Base-by-base conservation (phyloP, 1,284 basidiomycete species). In the Heterobasidion parviporum region DNA sequence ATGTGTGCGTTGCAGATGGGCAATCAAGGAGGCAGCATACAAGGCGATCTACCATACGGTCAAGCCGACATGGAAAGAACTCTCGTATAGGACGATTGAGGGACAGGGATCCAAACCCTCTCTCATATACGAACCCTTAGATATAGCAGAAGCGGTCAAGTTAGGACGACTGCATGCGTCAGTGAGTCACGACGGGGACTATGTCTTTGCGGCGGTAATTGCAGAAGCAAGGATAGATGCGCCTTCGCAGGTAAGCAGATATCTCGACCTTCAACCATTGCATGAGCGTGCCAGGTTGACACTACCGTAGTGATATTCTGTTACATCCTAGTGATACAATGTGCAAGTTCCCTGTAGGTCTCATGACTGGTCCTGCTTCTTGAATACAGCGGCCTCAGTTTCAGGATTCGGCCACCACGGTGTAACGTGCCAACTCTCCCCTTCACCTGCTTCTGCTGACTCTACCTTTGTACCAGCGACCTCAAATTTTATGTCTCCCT, bases 21-120 rank as follows among this genome's bases (percentile, higher is more conserved):
- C 85, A 49, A 76, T 89, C 38, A 97, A 97, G 66, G 94, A 96
- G 72, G 91, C 94, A 0, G 84, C 88, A 0, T 95, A 94, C 74
- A 96, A 97, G 68, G 91, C 94, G 0, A 65, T 94, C 55, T 92
- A 84, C 63, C 85, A 89, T 1, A 58, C 63, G 26, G 64, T 78
- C 45, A 72, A 68, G 18, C 80, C 87, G n/a, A 81, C 79, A 2
- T 94, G 92, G 92, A 88, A 90, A 65, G 82, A 92, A 36, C 70
- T 94, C 54, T 80, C 80, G 1, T 85, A 82, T 57, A 67, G 64
- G 53, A 64, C 73, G 35, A 63, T 75, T 18, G 64, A 65, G n/a
- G 34, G 58, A 18, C 57, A 54, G 41, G 62, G 63, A 35, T 66
- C 65, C 18, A 87, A 87, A 60, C 87, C 87, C 16, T 54, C 60